These are phyloP conservation scores for Brasilioporus rufonigricans DNA, from an alignment of 768 basidiomycete genomes.

Conservation along the genomic window DNA sequence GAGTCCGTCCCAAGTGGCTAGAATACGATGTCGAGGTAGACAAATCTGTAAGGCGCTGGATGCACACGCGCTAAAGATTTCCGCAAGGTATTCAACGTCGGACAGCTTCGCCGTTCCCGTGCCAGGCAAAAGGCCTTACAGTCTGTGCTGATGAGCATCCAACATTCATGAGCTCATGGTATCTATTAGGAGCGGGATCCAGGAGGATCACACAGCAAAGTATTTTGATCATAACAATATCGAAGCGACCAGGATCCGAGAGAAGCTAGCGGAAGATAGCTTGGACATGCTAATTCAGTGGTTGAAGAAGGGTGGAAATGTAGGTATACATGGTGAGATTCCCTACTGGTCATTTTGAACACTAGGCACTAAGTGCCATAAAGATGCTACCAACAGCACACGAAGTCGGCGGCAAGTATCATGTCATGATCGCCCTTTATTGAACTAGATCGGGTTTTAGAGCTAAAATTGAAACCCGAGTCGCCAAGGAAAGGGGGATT, in stretches of 20 bases:
- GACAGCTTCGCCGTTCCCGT: constrained; percentile 85
- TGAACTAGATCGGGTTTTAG: constrained; percentile 37
- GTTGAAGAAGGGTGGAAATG: constrained; percentile 94
- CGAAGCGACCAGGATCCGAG: constrained; percentile 73
- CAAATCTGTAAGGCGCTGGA: background rate
- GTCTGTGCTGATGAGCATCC: constrained; percentile 36
- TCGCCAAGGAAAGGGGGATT: constrained; percentile 84
- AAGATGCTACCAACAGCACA: constrained; percentile 97
- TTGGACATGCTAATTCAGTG: constrained; percentile 93
- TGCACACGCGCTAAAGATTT: background rate
- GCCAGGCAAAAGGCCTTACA: constrained; percentile 77
- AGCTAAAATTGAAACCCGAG: constrained; percentile 79
- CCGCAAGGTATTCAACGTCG: constrained; percentile 92
- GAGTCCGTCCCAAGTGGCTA: constrained; percentile 70
- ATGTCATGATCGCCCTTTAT: background rate
- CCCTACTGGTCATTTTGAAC: background rate
- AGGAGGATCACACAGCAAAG: constrained; percentile 85
- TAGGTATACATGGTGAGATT: constrained; percentile 88
- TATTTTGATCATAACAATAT: constrained; percentile 89
- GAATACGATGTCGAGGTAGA: constrained; percentile 94
- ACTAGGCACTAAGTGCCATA: background rate
- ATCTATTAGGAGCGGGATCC: constrained; percentile 63
- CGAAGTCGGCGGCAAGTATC: constrained; percentile 59
- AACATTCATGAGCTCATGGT: constrained; percentile 3
- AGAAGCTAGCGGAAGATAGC: constrained; percentile 85